phyloP scores from a whole-genome alignment of 352 stramenopile genomes.

The Phytophthora crassamura region DNA sequence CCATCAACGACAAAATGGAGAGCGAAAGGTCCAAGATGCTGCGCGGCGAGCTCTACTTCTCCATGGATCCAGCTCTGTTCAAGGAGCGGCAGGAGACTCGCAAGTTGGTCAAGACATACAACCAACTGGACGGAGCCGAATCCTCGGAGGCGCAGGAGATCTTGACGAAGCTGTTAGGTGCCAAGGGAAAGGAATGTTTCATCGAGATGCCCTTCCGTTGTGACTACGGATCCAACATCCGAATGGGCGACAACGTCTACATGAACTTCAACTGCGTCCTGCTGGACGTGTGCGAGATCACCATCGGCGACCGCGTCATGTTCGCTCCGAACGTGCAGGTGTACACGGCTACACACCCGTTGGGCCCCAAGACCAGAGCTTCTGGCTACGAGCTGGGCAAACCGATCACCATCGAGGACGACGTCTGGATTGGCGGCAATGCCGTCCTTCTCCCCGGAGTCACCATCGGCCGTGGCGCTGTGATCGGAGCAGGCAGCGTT shows the following conservation, averaged over 20 bases:
- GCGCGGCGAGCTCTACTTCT: conserved; percentile 62
- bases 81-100: conserved; percentile 44
- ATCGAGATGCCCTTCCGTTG: conserved; percentile 89
- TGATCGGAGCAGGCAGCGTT: conserved; percentile 83
- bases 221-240: conserved; percentile 91
- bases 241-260: conserved; percentile 76
- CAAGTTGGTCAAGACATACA: conserved; percentile 50
- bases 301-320: conserved; percentile 77
- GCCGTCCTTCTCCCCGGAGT: conserved; percentile 74
- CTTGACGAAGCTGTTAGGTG: conserved; percentile 51
- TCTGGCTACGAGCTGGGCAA: conserved; percentile 64
- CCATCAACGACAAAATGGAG: conserved; percentile 7
- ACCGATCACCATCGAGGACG: conserved; percentile 82
- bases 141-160: conserved; percentile 34
- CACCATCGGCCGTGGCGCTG: conserved; percentile 62
- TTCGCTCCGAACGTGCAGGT: conserved; percentile 82
- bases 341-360: conserved; percentile 82
- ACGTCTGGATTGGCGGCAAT: conserved; percentile 88
- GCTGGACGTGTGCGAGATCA: conserved; percentile 82
- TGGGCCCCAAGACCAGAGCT: conserved; percentile 53
- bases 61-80: conserved; percentile 45
- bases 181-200: conserved; percentile 46
- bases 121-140: conserved; percentile 39
- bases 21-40: conserved; percentile 73
- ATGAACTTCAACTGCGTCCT: conserved; percentile 92